phyloP scores from a whole-genome alignment of 805 yeast genomes.

The Candida ficus region DNA sequence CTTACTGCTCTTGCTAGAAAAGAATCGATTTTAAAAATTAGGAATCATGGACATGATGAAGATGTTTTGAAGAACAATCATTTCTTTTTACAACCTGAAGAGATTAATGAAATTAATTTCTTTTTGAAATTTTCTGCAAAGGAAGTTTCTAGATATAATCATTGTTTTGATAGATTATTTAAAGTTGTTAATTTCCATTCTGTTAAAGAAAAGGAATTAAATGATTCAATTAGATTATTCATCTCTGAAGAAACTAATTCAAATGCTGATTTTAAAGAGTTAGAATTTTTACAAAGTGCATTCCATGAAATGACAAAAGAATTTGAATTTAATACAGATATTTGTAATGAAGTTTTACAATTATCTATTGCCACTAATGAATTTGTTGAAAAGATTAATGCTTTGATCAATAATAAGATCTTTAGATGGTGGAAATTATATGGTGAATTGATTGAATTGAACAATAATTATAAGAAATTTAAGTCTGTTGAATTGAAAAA shows the following conservation, averaged over 20 bases:
- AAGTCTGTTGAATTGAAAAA: conserved; percentile 17
- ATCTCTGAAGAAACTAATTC: neutral
- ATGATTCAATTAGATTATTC: conserved; percentile 15
- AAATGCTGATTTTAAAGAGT: conserved; percentile 14
- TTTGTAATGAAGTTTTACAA: conserved; percentile 17
- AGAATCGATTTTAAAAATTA: conserved; percentile 23
- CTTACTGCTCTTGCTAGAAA: conserved; percentile 21
- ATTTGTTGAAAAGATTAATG: conserved; percentile 28
- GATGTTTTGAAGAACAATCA: conserved; percentile 9
- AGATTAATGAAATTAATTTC: conserved; percentile 40
- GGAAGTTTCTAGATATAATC: conserved; percentile 34
- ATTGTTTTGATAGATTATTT: conserved; percentile 30
- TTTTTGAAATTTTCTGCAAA: conserved; percentile 42
- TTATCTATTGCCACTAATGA: conserved; percentile 20
- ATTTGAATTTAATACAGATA: conserved; percentile 17
- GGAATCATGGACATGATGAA: neutral
- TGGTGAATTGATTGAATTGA: conserved; percentile 34
- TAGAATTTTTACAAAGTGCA: conserved; percentile 14
- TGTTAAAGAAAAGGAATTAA: conserved; percentile 17
- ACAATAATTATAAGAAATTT: conserved; percentile 29
- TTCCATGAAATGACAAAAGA: conserved; percentile 16
- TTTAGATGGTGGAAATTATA: conserved; percentile 41
- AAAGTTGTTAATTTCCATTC: conserved; percentile 30
- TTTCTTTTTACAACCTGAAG: conserved; percentile 28
- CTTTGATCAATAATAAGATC: conserved; percentile 30